Conservation (phyloP, 139 green algal species). For the Bryopsis sp. region DNA sequence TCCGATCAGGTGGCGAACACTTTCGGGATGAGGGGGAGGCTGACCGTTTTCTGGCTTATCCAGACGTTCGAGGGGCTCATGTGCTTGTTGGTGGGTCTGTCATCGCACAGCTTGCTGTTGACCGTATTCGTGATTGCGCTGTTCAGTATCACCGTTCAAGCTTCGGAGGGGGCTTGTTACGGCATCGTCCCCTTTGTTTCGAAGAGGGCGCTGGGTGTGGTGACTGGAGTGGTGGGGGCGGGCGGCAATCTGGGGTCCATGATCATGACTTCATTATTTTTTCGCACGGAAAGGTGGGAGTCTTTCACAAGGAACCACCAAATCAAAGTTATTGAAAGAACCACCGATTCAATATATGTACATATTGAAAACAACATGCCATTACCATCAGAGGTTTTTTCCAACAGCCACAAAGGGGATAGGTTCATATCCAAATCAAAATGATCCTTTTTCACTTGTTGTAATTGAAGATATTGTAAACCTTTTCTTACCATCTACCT, state of each 20-base stretch:
- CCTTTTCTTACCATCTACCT: too few species aligned
- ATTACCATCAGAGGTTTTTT: background rate
- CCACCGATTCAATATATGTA: background rate
- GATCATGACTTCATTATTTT: constrained; percentile 31
- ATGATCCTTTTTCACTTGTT: too few species aligned
- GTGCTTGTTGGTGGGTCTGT: constrained; percentile 49
- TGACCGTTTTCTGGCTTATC: background rate
- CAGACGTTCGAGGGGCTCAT: constrained; percentile 31
- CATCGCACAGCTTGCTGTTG: constrained; percentile 28
- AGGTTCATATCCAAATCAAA: too few species aligned
- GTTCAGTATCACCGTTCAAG: constrained; percentile 48
- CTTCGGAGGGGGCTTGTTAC: constrained; percentile 32
- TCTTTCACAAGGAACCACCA: background rate
- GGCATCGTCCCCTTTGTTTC: constrained; percentile 65
- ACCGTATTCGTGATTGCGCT: constrained; percentile 54
- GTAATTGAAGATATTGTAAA: too few species aligned
- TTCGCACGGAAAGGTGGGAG: background rate
- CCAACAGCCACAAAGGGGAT: too few species aligned
- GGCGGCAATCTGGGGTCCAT: constrained; percentile 60
- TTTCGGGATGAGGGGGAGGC: background rate
- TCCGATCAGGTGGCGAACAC: constrained; percentile 39
- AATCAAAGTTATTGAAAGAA: background rate
- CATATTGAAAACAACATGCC: background rate
- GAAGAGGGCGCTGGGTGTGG: constrained; percentile 48
- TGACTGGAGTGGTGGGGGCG: constrained; percentile 61